Conservation (phyloP, 345 rosid species). For the Schrenkiella parvula region DNA sequence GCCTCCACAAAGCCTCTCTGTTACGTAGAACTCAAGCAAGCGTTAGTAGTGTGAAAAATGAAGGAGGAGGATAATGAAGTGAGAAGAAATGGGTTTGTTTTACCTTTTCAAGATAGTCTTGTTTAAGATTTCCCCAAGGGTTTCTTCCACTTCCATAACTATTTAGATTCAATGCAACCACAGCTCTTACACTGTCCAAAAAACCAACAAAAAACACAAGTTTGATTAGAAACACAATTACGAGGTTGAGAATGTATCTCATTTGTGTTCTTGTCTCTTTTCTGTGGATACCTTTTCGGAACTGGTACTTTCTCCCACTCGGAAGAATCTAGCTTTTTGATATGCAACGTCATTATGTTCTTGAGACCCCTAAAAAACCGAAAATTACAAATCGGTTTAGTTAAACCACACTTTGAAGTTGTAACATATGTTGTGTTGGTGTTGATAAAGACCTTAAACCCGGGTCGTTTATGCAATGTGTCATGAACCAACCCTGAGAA, state of each 20-base stretch:
- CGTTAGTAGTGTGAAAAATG: neutral
- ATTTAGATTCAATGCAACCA: constrained; percentile 85
- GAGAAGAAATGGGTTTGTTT: neutral
- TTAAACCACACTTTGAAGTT: neutral
- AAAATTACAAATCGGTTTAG: neutral
- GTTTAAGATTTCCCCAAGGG: constrained; percentile 89
- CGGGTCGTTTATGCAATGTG: constrained; percentile 86
- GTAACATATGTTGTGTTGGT: constrained; percentile 22
- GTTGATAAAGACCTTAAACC: constrained; percentile 58
- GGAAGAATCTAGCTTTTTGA: constrained; percentile 71
- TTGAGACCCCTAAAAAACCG: constrained; percentile 65
- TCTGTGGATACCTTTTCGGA: constrained; percentile 69
- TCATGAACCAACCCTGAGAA: constrained; percentile 96
- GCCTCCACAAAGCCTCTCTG: constrained; percentile 97
- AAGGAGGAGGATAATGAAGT: neutral
- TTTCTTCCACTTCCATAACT: constrained; percentile 94
- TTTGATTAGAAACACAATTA: neutral
- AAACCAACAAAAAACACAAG: neutral
- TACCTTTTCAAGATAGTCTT: constrained; percentile 85
- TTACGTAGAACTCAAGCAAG: constrained; percentile 16
- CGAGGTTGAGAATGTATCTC: neutral
- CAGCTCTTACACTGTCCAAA: constrained; percentile 72
- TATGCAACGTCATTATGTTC: constrained; percentile 73
- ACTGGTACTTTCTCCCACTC: constrained; percentile 90
- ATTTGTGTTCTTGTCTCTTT: neutral